These are phyloP conservation scores for Madurella mycetomatis DNA, from an alignment of 2,329 filamentous ascomycete genomes.

Conservation along the genomic window DNA sequence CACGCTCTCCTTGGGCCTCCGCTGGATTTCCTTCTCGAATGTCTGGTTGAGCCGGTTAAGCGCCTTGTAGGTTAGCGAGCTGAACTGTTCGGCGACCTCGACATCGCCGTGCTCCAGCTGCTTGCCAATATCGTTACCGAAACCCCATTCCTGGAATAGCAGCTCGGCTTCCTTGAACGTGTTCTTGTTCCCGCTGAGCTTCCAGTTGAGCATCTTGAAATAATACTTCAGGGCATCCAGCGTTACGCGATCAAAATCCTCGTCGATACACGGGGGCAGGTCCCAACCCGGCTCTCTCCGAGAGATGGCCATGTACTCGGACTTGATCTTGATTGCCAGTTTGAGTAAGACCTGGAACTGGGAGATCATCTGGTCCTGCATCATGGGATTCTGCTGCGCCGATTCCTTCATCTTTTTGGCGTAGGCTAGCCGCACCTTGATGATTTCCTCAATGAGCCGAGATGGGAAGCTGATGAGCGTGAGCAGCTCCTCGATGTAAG, in stretches of 20 bases:
- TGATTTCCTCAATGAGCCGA: constrained; percentile 92
- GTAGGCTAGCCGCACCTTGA: constrained; percentile 84
- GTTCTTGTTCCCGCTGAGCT: constrained; percentile 94
- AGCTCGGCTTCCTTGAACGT: constrained; percentile 99
- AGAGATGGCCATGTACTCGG: constrained; percentile 78
- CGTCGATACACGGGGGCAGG: constrained; percentile 90
- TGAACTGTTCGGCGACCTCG: constrained; percentile 97
- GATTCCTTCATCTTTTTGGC: constrained; percentile 95
- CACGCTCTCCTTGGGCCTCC: constrained; percentile 76
- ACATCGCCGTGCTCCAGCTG: constrained; percentile 92
- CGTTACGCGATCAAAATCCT: constrained; percentile 89
- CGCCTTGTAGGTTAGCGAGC: constrained; percentile 87
- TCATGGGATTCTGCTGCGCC: constrained; percentile 83
- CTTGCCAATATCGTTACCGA: constrained; percentile 87
- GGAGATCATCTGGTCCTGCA: constrained; percentile 96
- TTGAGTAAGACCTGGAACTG: constrained; percentile 93
- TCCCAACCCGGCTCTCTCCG: constrained; percentile 91
- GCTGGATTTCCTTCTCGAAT: constrained; percentile 86
- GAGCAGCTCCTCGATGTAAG: constrained; percentile 93
- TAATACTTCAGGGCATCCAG: constrained; percentile 94
- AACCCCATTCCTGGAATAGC: constrained; percentile 95
- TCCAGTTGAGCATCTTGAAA: constrained; percentile 98
- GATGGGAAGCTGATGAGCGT: constrained; percentile 97
- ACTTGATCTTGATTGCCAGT: constrained; percentile 88
- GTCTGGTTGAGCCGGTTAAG: constrained; percentile 81